A percentile compares a stretch with the other conserved stretches of the same genome.
phyloP scores from a whole-genome alignment of 257 asterid genomes.

The Lycium barbarum region DNA sequence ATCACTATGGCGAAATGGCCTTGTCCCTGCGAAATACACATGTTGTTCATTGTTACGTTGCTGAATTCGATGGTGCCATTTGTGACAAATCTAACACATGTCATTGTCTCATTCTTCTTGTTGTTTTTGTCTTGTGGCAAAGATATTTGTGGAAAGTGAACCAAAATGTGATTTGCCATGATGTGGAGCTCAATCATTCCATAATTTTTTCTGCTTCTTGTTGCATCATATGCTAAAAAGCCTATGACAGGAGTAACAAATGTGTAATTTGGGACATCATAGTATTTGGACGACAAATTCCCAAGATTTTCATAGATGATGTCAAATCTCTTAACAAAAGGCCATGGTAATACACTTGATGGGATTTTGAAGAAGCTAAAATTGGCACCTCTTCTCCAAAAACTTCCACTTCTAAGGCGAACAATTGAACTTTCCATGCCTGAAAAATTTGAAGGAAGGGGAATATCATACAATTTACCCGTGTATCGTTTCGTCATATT shows the following conservation, averaged over 20 bases:
- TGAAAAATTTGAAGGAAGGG: conserved; percentile 63
- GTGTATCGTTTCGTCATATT: conserved; percentile 44
- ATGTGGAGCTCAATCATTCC: conserved; percentile 44
- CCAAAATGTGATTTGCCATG: conserved; percentile 45
- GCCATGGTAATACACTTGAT: conserved; percentile 48
- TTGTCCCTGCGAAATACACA: conserved; percentile 50
- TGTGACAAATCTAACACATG: conserved; percentile 60
- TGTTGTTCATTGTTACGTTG: conserved; percentile 40
- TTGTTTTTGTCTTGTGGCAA: neutral
- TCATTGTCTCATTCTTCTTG: conserved; percentile 21
- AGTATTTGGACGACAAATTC: conserved; percentile 65
- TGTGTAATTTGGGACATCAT: conserved; percentile 57
- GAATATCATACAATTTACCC: conserved; percentile 56
- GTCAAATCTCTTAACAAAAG: conserved; percentile 66
- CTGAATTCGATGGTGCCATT: conserved; percentile 60
- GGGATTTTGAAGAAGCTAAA: conserved; percentile 58
- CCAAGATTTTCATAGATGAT: conserved; percentile 70
- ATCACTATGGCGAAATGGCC: conserved; percentile 76
- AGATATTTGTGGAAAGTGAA: conserved; percentile 49
- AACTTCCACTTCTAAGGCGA: conserved; percentile 54
- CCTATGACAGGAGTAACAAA: conserved; percentile 79
- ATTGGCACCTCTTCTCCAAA: conserved; percentile 61
- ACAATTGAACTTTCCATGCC: conserved; percentile 52
- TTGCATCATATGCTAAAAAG: conserved; percentile 58
- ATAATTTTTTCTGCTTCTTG: conserved; percentile 25